Base-by-base conservation (phyloP, 257 asterid genomes). In the Paraleonurus japonicus region DNA sequence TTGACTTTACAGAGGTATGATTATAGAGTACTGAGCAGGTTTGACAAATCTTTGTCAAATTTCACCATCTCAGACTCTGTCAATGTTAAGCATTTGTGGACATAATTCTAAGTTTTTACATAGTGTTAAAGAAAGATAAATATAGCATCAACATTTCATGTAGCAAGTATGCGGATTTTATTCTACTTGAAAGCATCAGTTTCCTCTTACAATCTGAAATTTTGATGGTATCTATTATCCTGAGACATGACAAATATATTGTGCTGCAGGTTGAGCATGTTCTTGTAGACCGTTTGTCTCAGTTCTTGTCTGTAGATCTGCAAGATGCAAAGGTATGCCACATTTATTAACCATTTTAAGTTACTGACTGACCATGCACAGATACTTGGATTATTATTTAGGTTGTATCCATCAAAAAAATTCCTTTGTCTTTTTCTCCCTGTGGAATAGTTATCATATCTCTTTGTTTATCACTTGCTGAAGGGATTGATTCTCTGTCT, bases 231-330 rank as follows among this genome's bases (percentile, higher is more conserved):
- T 70, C 70, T 24, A 24, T 76, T 60, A 43, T 74, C 67, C 26
- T 71, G 66, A 71, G 67, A 64, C 72, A 41, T 80, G 76, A 67
- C 27, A 53, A 23, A 32, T 45, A 65, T 67, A 55, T 30, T 55
- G 58, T 62, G 66, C 76, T 82, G 72, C 88, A 94, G 99, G 98
- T 91, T 61, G 99, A 94, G 79, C 99, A 94, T 83, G 96, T 91
- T 67, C 93, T 94, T 11, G 88, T 94, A 58, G 99, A 92, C 75
- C 98, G 97, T n/a, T 76, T 94, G 78, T 79, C 89, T 75, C 93
- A 91, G 69, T 89, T 94, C 82, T 71, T 94, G 71, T 73, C 96
- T 7, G 85, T 83, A 70, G 99, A 91, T 89, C 73, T 94, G 87
- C 99, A 88, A 76, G 96, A 88, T 70, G 93, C 93, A 69, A 94